Evolutionary conservation across 768 basidiomycete genomes (phyloP).

Genomic region (Gymnopilus dilepis): DNA sequence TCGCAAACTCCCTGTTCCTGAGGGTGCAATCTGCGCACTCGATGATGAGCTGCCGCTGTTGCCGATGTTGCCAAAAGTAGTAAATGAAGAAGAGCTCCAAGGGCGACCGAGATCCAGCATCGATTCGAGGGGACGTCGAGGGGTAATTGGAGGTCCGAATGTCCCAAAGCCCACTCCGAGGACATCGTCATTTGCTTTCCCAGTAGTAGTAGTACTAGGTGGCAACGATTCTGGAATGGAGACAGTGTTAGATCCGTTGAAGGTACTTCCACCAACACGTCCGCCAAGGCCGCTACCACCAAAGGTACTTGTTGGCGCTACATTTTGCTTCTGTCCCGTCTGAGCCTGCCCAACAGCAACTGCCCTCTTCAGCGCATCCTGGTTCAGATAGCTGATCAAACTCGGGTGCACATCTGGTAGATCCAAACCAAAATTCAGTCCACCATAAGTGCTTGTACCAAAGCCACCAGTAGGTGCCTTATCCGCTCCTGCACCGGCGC

Average conservation of each 20-base stretch:
- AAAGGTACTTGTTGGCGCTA: background rate
- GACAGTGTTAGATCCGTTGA: background rate
- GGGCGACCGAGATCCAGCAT: background rate
- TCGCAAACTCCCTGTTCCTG: background rate
- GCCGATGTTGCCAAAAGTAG: background rate
- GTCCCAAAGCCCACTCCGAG: background rate
- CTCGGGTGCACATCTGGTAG: constrained; percentile 37
- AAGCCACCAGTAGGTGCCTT: background rate
- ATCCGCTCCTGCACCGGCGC: background rate
- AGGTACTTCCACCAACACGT: background rate
- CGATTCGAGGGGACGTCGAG: background rate
- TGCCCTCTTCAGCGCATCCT: constrained; percentile 30
- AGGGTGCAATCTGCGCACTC: background rate
- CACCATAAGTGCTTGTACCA: background rate
- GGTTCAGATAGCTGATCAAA: constrained; percentile 39
- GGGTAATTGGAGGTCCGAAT: background rate
- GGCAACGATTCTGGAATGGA: background rate
- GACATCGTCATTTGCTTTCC: background rate
- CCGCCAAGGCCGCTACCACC: background rate
- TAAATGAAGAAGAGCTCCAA: background rate
- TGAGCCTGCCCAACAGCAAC: constrained; percentile 7
- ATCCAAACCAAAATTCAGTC: constrained; percentile 11
- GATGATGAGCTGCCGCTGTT: background rate
- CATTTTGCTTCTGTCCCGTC: background rate
- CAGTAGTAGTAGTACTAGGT: background rate